A percentile compares a stretch with the other conserved stretches of the same genome.
Conservation (phyloP, 2,329 filamentous ascomycete species). For the Diaporthe citri region DNA sequence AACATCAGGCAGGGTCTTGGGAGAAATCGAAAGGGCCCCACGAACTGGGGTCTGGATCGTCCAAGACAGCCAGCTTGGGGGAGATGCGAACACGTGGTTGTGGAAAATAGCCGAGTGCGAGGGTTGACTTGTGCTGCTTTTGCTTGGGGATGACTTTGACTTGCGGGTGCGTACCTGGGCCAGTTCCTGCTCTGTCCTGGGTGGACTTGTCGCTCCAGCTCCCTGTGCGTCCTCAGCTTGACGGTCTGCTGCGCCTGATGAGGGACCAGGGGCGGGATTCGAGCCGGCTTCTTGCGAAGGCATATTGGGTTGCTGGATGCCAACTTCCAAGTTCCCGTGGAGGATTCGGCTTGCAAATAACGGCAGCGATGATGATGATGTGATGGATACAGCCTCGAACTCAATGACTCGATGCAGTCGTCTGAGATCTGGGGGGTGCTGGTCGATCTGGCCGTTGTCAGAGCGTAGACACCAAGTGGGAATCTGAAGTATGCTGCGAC, state of each 20-base stretch:
- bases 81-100: slow-evolving; percentile 20
- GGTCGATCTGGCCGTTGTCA: slow-evolving; percentile 7
- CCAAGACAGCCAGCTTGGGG: background rate
- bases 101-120: slow-evolving; percentile 15
- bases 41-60: slow-evolving; percentile 18
- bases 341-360: background rate
- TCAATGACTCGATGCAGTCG: background rate
- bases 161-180: slow-evolving; percentile 33
- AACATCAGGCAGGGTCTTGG: slow-evolving; percentile 9
- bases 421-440: slow-evolving; percentile 17
- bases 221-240: slow-evolving; percentile 12
- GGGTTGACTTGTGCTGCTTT: background rate
- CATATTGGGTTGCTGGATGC: slow-evolving; percentile 20
- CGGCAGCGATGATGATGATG: background rate
- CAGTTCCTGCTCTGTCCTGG: slow-evolving; percentile 37
- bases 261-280: slow-evolving; percentile 1
- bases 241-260: slow-evolving; percentile 9
- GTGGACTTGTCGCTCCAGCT: slow-evolving; percentile 1
- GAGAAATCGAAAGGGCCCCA: background rate
- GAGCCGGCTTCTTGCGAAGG: slow-evolving; percentile 31
- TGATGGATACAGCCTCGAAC: background rate
- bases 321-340: background rate
- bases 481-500: slow-evolving; percentile 13
- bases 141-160: background rate
- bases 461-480: slow-evolving; percentile 7